Conservation (phyloP, 805 yeast species). For the Yarrowia sp. region DNA sequence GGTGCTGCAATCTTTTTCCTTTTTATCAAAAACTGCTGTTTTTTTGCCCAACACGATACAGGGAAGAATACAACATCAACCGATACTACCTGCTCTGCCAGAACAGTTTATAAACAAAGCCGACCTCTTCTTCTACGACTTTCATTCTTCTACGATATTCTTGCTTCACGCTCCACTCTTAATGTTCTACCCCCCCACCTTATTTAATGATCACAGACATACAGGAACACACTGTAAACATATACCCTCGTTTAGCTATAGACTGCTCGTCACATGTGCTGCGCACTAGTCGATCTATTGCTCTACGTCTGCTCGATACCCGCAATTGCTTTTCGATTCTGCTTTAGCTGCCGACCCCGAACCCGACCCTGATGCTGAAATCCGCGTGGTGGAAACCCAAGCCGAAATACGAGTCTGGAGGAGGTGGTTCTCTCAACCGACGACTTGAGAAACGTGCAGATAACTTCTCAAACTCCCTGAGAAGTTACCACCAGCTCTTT, state of each 20-base stretch:
- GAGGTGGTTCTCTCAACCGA: not conserved
- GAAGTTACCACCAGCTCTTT: not conserved
- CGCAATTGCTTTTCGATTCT: not conserved
- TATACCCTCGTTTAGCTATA: not conserved
- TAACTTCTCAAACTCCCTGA: not conserved
- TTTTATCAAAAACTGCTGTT: too few relatives aligned
- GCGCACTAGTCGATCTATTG: not conserved
- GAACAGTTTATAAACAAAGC: too few relatives aligned
- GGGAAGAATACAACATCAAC: too few relatives aligned
- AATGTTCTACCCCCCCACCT: too few relatives aligned
- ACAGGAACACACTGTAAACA: too few relatives aligned
- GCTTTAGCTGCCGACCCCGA: not conserved
- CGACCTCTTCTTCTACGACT: too few relatives aligned
- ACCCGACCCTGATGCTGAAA: not conserved
- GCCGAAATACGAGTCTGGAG: not conserved
- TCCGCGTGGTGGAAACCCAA: not conserved
- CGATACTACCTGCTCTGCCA: too few relatives aligned
- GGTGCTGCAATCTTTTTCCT: not conserved
- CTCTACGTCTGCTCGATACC: constrained; percentile 14
- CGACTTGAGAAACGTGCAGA: not conserved
- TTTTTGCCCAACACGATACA: too few relatives aligned
- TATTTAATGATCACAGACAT: too few relatives aligned
- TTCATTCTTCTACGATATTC: too few relatives aligned
- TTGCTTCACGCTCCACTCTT: too few relatives aligned
- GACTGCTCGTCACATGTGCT: not conserved